Base-by-base conservation (phyloP, 345 rosid species). In the Pistacia integerrima region DNA sequence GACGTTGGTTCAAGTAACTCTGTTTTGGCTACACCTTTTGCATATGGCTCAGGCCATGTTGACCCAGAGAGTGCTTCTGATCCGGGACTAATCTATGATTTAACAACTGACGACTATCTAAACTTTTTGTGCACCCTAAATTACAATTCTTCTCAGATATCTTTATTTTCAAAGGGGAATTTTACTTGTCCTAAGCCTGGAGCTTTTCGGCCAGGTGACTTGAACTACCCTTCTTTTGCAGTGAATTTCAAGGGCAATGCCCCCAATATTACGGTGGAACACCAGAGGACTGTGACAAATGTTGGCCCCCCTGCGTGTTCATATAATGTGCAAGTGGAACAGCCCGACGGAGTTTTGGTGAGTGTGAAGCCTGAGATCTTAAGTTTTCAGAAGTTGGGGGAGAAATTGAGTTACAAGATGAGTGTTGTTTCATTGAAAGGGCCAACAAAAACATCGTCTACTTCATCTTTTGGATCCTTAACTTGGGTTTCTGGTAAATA, bases 201-300 rank as follows among this genome's bases (percentile, higher is more conserved):
- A 62, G 49, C 12, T 3, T 38, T 70, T 11, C 85, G 63, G 49
- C 81, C 88, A 0, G 85, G 87, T 1, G 85, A 87, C 77, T 71
- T 90, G 78, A 90, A 90, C 74, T 88, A 85, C 70, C 94, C 92
- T 25, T 90, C 90, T 3, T 90, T 90, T 56, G 88, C 88, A 1
- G 85, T 90, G 59, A 82, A 56, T 55, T 78, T 90, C 74, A 17
- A 72, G 49, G 36, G 49, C 0, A 67, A 52, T 20, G 59, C 81
- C 6, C 7, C 48, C 30, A 85, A 60, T 5, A 8, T 8, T 38
- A 85, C 72, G 1, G 6, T 71, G 9, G 78, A 82, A 11, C 82
- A 72, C 58, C 71, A 44, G 75, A 86, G 91, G 81, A 87, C 83
- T 0, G 81, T 80, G 70, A 90, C 85, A 51, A 90, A 90, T 72